Evolutionary conservation across 495 filamentous ascomycete species (phyloP).

Genomic region (Friedmanniomyces simplex): DNA sequence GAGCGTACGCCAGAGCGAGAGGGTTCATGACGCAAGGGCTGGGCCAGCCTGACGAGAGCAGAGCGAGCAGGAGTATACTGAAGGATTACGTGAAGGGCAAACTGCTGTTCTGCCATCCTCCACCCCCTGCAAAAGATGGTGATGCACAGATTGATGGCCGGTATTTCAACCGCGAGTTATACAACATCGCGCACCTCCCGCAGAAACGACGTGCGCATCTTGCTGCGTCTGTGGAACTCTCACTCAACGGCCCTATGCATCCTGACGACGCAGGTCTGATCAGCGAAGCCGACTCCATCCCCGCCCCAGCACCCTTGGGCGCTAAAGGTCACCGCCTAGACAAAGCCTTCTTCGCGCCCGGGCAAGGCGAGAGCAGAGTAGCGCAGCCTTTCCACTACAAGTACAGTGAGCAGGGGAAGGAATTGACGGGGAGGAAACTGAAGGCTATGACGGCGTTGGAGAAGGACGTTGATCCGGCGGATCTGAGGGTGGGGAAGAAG

Average conservation of each 20-base stretch:
- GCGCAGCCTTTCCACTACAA: conserved; percentile 65
- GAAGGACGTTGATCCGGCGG: conserved; percentile 71
- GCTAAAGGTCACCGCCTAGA: conserved; percentile 67
- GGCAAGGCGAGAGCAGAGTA: conserved; percentile 49
- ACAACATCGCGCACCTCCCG: conserved; percentile 68
- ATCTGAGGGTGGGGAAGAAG: conserved; percentile 74
- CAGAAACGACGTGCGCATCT: conserved; percentile 55
- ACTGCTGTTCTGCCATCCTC: conserved; percentile 82
- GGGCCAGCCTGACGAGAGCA: conserved; percentile 84
- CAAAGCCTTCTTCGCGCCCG: conserved; percentile 71
- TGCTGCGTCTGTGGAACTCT: conserved; percentile 26
- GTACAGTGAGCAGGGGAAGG: conserved; percentile 77
- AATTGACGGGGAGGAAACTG: conserved; percentile 72
- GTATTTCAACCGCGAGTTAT: conserved; percentile 83
- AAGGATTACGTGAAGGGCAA: conserved; percentile 98
- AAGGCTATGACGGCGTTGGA: conserved; percentile 76
- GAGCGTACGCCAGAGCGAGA: conserved; percentile 75
- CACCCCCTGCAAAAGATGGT: conserved; percentile 37
- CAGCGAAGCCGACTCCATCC: conserved; percentile 30
- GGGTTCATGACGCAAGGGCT: conserved; percentile 81
- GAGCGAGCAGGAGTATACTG: conserved; percentile 79
- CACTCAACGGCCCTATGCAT: conserved; percentile 1
- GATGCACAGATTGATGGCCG: conserved; percentile 48
- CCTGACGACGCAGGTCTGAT: conserved; percentile 31
- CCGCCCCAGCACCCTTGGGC: conserved; percentile 39